Base-by-base conservation (phyloP, 2,329 filamentous ascomycete species). In the Ampelomyces quisqualis region DNA sequence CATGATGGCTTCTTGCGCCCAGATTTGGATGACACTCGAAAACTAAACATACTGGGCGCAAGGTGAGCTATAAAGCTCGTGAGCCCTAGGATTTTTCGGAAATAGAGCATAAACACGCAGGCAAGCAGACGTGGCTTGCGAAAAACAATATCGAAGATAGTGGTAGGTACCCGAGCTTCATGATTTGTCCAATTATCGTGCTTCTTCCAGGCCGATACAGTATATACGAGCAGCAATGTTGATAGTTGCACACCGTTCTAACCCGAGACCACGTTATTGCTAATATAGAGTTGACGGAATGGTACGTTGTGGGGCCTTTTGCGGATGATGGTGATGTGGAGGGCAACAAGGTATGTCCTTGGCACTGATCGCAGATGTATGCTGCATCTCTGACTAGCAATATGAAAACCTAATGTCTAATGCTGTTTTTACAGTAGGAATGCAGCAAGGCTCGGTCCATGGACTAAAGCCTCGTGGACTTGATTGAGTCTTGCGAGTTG, bases 211-310 rank as follows among this genome's bases (percentile, higher is more conserved):
- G 46, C 52, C 32, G 17, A 34, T 38, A 40, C 5, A 23, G 27
- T 20, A 44, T 15, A 43, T 33, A 19, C 27, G 26, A 27, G 18
- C 34, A 48, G 37, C 34, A 45, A 26, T 14, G 31, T 43, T 42
- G 20, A 38, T 51, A 27, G 40, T 36, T n/a, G 31, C 30, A 47
- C 45, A 40, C 33, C 37, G 18, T 21, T 38, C 9, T 32, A 37
- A 21, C 15, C 28, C 22, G 15, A 34, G 28, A 28, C 41, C 40
- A 34, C 26, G 34, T 51, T 55, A 53, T 51, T 55, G 47, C 11
- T 50, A 54, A 58, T 54, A 51, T 58, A 33, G 43, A 45, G n/a
- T 14, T 34, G 30, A 41, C 15, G 22, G 21, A 33, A 18, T 23
- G 15, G 36, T 32, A 27, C 26, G 31, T 15, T 47, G 49, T 43